Evolutionary conservation across 345 rosid species (phyloP), one percentile per base, ranked within the genome.

Genomic region (Hibiscus trionum): DNA sequence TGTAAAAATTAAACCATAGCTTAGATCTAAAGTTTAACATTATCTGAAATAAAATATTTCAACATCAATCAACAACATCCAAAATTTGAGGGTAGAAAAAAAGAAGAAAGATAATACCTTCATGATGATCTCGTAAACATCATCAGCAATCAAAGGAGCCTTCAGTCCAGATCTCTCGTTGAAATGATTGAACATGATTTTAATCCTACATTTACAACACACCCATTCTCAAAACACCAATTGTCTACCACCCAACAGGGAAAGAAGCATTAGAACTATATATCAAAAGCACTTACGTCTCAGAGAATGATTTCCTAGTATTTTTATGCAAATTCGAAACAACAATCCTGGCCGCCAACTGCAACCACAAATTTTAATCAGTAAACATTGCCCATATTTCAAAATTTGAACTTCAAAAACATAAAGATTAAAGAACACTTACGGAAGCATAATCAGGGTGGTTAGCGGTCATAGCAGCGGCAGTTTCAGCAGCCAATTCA

Each of bases 401-500:
- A 9, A 35, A 69, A 69, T 8, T 11, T 0, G 16, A 61, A 26
- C 17, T 19, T 0, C 35, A 31, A 31, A 31, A 31, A 31, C 4
- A 57, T 2, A 57, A 11, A 26, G 0, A 59, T 26, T 39, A 2
- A 62, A 11, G 49, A 49, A 31, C 60, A 3, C 76, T 50, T 42
- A 95, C 99, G 16, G 90, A 95, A 3, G 99, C 98, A 69, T 95
- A 95, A 78, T 95, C 98, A 4, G 99, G 99, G 76, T 95, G 99
- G 60, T 89, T 90, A 11, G 94, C 78, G 0, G 99, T 95, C 99
- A 96, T 81, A 44, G 96, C 93, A 27, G 99, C 98, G 4, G 98
- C 96, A 4, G 99, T 96, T 75, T 96, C 99, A 0, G 98, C 98
- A 1, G 98, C 99, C 82, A 96, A 84, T 65, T 96, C 99, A 76